Evolutionary conservation across 1,284 basidiomycete genomes (phyloP), one percentile per base, ranked within the genome.

Genomic region (Inonotus hispidus): DNA sequence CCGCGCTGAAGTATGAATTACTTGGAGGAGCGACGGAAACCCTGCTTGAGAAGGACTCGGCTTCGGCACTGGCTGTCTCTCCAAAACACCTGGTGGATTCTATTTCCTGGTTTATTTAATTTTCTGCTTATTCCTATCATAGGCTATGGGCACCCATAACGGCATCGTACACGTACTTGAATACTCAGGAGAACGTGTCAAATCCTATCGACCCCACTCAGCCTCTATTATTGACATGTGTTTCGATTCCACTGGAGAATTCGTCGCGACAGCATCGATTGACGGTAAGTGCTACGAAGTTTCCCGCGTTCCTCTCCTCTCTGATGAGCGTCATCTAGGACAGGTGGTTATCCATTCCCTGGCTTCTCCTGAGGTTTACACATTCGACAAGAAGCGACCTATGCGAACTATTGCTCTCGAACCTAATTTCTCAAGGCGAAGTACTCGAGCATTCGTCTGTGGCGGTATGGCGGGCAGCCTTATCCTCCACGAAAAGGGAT

Each of bases 391-490:
- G 77, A 93, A 93, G 68, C 87, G 97, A 8, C 96, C 95, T 0
- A 89, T 99, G 82, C 87, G 92, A 3, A 89, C 90, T 3, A 81
- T 99, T 35, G 86, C 94, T 1, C 82, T 99, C 58, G 96, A 98
- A 69, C 97, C 97, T 2, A 82, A 88, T 63, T 99, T 97, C 66
- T 85, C 90, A 1, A 90, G 90, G 72, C 85, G 85, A 56, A 82
- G 82, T 35, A 85, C 90, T 4, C 84, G 94, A n/a, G 85, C 91
- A 0, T 90, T 98, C 67, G 90, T 98, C 3, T 95, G 91, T 61
- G 97, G 96, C 46, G 97, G 97, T 3, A 84, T 98, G 83, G 89
- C 92, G 0, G 96, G 97, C 3, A 86, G 83, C 41, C 78, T 99
- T 27, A 79, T 93, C 13, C 71, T 96, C 65, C 85, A 92, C 66